Evolutionary conservation across 208 protist genomes (phyloP), one percentile per base, ranked within the genome.

Genomic region (Wallacemonas collosoma): DNA sequence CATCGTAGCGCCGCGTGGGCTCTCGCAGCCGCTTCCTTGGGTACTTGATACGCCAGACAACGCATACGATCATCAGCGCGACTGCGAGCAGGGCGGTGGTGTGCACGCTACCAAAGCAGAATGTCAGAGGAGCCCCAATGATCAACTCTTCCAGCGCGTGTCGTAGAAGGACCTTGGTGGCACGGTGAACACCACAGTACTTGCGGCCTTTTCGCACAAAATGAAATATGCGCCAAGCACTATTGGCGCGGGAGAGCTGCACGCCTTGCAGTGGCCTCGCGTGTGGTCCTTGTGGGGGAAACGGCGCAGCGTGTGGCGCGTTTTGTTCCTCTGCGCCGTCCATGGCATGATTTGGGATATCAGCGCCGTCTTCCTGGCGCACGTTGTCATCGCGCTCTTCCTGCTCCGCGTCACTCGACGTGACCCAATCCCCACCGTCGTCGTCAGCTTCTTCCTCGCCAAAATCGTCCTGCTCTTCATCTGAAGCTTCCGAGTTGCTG

Each of bases 1-100:
- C 89, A 4, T 80, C 65, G 64, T 83, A 87, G 14, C 89, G 86
- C 14, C 74, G 75, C 56, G 57, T 74, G 12, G 61, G 44, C 40
- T 84, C 64, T 11, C 50, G 36, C 43, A 93, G 70, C 2, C 67
- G 56, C 68, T 87, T 83, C 40, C 77, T 68, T 26, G 73, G 56
- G 51, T 81, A 73, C 14, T 44, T 38, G 48, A 55, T 72, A 12
- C 83, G 78, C 83, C 83, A 82, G 36, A 68, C 50, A 2, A 81
- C 47, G 1, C 73, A 54, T 17, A 75, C 39, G 2, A 74, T 43
- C 0, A 75, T 15, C 3, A 80, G 53, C 2, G 56, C 68, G 6
- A 79, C 45, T 6, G 64, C 51, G 3, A 80, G 8, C 14, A 55
- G 44, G 9, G 58, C 64, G 12, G 79, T 56, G 6, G 82, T 77